Percentiles rank a stretch among this genome's conserved stretches.
These are phyloP conservation scores for Hypoxylon sp. DNA, from an alignment of 2,329 filamentous ascomycete species.

Conservation along the genomic window DNA sequence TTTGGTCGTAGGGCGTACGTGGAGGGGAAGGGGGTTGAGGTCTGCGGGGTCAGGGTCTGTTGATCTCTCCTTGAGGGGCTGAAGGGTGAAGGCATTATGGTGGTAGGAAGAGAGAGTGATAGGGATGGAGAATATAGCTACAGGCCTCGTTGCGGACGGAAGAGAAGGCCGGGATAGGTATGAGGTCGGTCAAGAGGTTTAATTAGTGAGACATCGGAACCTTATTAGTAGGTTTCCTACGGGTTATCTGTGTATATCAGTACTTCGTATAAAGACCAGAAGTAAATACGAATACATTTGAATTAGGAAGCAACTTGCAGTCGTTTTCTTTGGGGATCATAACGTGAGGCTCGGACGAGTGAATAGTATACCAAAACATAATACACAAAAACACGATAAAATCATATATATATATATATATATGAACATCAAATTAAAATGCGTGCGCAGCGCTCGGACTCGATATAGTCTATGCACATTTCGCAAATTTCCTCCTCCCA, in stretches of 20 bases:
- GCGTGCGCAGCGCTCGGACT: constrained; percentile 23
- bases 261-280: constrained; percentile 19
- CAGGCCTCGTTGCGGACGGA: neutral
- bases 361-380: neutral
- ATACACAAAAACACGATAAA: constrained; percentile 5
- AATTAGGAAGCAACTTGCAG: neutral
- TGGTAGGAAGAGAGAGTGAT: neutral
- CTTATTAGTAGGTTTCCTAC: neutral
- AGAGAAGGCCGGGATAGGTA: constrained; percentile 6
- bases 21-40: constrained; percentile 78
- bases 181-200: constrained; percentile 1
- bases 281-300: constrained; percentile 13
- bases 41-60: constrained; percentile 81
- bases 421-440: constrained; percentile 27
- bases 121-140: constrained; percentile 7
- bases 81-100: neutral
- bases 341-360: neutral
- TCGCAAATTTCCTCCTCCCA: constrained; percentile 21
- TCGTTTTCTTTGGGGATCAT: neutral
- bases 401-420: constrained; percentile 26
- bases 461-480: constrained; percentile 26
- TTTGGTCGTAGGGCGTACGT: constrained; percentile 75
- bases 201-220: neutral
- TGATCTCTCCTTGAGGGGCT: constrained; percentile 53
- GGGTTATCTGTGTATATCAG: constrained; percentile 16